Evolutionary conservation across 2,329 filamentous ascomycete species (phyloP), one percentile per base, ranked within the genome.

Genomic region (Seiridium unicorne): DNA sequence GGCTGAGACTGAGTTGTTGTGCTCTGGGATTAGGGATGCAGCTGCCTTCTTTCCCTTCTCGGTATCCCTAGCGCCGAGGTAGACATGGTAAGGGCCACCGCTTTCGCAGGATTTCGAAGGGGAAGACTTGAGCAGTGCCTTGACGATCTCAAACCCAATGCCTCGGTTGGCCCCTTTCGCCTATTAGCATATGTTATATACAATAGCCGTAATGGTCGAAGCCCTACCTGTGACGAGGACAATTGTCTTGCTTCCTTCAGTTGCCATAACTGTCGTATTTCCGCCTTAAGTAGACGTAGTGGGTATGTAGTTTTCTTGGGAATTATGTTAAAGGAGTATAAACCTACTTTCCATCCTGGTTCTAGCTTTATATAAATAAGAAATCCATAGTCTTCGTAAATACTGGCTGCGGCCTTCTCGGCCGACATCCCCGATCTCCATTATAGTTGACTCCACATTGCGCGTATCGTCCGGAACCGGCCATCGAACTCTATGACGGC

Each of bases 141-240:
- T 62, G 47, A 66, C 58, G 10, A 64, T 64, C 42, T 61, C 61
- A 38, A 66, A 56, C 6, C 66, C 66, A 44, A 68, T 65, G 59
- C 66, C 65, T 42, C 62, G 55, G 48, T 66, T 68, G 18, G 57
- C 63, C 32, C 64, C 66, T 67, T 6, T 3, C 3, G 3, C 2
- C 2, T 10, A 35, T 46, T 47, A 56, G 44, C 11, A 35, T 3
- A 8, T 11, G 6, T 35, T n/a, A 35, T 13, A 35, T 2, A 34
- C 26, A 31, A 3, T 26, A n/a, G 18, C 18, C 18, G 18, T 26
- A 32, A 10, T 38, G 6, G 9, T 11, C 36, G 13, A 10, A 18
- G 32, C 57, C 59, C 5, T 31, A 66, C 63, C 63, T 40, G 65
- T 64, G 10, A 67, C 34, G 9, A 67, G 57, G 5, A 67, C 62